Evolutionary conservation across 768 basidiomycete species (phyloP).

Genomic region (Suillus tomentosus): DNA sequence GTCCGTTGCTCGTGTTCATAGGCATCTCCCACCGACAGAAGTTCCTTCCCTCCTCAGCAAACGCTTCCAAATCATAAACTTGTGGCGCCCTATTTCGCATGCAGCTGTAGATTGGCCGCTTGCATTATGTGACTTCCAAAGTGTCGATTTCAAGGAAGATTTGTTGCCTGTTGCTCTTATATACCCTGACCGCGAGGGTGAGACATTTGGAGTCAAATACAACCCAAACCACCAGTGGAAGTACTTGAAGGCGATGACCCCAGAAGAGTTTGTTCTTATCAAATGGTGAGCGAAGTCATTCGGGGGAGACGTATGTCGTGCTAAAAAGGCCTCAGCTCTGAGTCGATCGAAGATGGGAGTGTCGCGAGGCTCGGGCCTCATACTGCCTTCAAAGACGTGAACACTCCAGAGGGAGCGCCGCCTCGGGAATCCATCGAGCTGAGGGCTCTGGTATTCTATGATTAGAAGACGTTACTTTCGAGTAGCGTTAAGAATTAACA

Average conservation of each 20-base stretch:
- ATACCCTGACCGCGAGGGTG: slow-evolving; percentile 46
- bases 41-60: slow-evolving; percentile 40
- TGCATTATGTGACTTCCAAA: slow-evolving; percentile 49
- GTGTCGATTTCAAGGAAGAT: slow-evolving; percentile 40
- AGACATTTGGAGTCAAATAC: slow-evolving; percentile 42
- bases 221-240: slow-evolving; percentile 47
- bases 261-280: slow-evolving; percentile 49
- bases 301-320: not conserved
- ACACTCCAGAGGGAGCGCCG: no score
- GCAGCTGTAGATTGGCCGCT: slow-evolving; percentile 51
- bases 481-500: no score
- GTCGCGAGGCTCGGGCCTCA: slow-evolving; percentile 36
- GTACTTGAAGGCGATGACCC: slow-evolving; percentile 44
- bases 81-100: slow-evolving; percentile 54
- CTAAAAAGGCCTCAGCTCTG: slow-evolving; percentile 27
- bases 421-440: no score
- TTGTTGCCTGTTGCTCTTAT: slow-evolving; percentile 39
- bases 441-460: no score
- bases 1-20: slow-evolving; percentile 43
- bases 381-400: slow-evolving; percentile 15
- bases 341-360: slow-evolving; percentile 38
- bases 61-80: slow-evolving; percentile 55
- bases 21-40: slow-evolving; percentile 44
- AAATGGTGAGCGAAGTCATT: slow-evolving; percentile 42
- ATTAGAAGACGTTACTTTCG: no score